Evolutionary conservation across 306 rosid species (phyloP).

Genomic region (Lagenaria siceraria): DNA sequence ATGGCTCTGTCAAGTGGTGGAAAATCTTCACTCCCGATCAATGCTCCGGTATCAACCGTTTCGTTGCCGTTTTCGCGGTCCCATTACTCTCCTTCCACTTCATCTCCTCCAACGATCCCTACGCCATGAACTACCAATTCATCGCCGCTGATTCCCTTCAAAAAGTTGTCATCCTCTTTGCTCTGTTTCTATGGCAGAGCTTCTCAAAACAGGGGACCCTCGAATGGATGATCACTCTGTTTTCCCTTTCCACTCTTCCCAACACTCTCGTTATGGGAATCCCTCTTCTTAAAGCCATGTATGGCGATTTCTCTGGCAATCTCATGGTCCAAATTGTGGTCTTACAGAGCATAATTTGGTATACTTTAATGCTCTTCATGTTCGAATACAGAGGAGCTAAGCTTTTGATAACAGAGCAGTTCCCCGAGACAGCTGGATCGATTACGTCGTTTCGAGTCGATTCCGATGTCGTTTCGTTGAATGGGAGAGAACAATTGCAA

Average conservation of each 20-base stretch:
- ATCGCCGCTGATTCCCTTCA: slow-evolving; percentile 81
- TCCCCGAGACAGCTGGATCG: slow-evolving; percentile 73
- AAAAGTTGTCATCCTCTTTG: slow-evolving; percentile 42
- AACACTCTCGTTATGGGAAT: slow-evolving; percentile 88
- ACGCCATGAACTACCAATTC: slow-evolving; percentile 68
- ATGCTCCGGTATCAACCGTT: slow-evolving; percentile 80
- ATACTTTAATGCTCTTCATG: slow-evolving; percentile 66
- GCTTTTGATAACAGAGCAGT: slow-evolving; percentile 61
- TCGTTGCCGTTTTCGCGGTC: slow-evolving; percentile 70
- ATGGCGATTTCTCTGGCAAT: slow-evolving; percentile 55
- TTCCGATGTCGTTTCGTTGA: slow-evolving; percentile 66
- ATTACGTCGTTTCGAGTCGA: slow-evolving; percentile 66
- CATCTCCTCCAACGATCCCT: slow-evolving; percentile 67
- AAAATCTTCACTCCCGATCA: slow-evolving; percentile 73
- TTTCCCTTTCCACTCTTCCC: slow-evolving; percentile 76
- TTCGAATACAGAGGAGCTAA: slow-evolving; percentile 78
- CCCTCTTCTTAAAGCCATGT: slow-evolving; percentile 73
- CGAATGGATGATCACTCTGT: slow-evolving; percentile 76
- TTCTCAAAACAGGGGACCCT: slow-evolving; percentile 40
- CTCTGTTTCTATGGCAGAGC: slow-evolving; percentile 65
- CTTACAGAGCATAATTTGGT: slow-evolving; percentile 79
- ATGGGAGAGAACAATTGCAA: slow-evolving; percentile 50
- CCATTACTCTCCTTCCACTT: slow-evolving; percentile 78
- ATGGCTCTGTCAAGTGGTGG: slow-evolving; percentile 83
- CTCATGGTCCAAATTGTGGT: slow-evolving; percentile 83